Evolutionary conservation across 2,329 filamentous ascomycete genomes (phyloP).

Genomic region (Grosmannia clavigera): DNA sequence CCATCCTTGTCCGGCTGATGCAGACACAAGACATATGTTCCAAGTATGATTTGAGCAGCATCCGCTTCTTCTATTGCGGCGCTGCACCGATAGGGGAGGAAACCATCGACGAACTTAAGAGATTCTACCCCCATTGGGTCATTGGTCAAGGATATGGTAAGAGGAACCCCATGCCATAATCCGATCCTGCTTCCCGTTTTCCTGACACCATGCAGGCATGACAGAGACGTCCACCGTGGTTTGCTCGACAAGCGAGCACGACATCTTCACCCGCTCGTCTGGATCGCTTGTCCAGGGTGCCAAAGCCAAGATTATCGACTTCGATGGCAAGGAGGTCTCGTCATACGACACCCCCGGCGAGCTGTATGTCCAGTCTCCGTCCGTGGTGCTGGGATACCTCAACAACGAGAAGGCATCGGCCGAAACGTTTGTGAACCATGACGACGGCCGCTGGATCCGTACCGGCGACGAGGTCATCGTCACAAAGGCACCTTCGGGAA

Average conservation of each 20-base stretch:
- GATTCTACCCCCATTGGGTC: slow-evolving; percentile 47
- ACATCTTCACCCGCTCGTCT: slow-evolving; percentile 59
- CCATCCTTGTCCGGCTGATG: slow-evolving; percentile 66
- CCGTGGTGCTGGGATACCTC: slow-evolving; percentile 70
- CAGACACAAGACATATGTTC: slow-evolving; percentile 48
- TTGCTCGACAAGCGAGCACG: slow-evolving; percentile 42
- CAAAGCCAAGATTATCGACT: slow-evolving; percentile 53
- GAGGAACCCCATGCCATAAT: slow-evolving; percentile 1
- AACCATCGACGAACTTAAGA: slow-evolving; percentile 50
- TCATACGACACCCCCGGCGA: slow-evolving; percentile 60
- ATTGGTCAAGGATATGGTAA: slow-evolving; percentile 60
- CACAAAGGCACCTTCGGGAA: slow-evolving; percentile 46
- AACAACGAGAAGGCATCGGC: slow-evolving; percentile 74
- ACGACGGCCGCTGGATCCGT: slow-evolving; percentile 63
- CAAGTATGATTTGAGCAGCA: slow-evolving; percentile 60
- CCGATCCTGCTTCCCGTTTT: background rate
- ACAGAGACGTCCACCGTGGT: slow-evolving; percentile 69
- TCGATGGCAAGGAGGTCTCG: slow-evolving; percentile 58
- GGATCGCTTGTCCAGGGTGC: slow-evolving; percentile 56
- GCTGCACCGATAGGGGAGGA: slow-evolving; percentile 69
- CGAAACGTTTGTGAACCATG: slow-evolving; percentile 59
- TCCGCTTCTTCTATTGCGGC: slow-evolving; percentile 55
- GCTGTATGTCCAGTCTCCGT: slow-evolving; percentile 64
- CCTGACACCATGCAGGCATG: slow-evolving; percentile 35
- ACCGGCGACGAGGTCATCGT: slow-evolving; percentile 79